Evolutionary conservation across 345 rosid genomes (phyloP).

Genomic region (Rhodamnia argentea): DNA sequence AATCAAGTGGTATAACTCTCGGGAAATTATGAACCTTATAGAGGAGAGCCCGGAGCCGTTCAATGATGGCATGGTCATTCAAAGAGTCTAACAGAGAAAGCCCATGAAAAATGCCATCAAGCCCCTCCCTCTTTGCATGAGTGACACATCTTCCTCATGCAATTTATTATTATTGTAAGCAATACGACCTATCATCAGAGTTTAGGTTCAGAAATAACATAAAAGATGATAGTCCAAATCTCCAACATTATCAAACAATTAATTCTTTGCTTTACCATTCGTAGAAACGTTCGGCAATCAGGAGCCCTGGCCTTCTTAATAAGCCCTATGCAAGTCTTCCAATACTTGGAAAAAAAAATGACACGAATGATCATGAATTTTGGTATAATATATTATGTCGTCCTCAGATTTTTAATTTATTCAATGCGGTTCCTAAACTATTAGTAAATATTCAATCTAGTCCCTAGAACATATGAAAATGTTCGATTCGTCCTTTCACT

Average conservation of each 20-base stretch:
- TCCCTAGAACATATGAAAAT: no score
- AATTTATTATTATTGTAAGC: not conserved
- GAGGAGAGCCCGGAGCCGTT: not conserved
- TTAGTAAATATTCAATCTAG: no score
- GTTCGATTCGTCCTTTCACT: no score
- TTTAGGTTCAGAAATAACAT: not conserved
- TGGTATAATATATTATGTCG: no score
- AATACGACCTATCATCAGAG: not conserved
- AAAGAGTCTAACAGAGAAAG: not conserved
- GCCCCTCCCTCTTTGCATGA: not conserved
- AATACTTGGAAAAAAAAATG: no score
- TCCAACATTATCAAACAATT: not conserved
- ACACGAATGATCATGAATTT: no score
- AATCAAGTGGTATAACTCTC: not conserved
- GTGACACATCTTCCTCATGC: not conserved
- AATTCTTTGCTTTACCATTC: not conserved
- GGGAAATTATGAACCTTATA: not conserved
- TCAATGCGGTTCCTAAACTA: no score
- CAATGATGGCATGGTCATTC: not conserved
- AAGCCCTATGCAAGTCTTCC: no score
- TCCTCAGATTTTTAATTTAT: no score
- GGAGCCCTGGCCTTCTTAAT: not conserved
- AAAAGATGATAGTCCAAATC: not conserved
- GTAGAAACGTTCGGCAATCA: not conserved
- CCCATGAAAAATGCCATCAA: not conserved